Base-by-base conservation (phyloP, 306 rosid species). In the Cicer bijugum region DNA sequence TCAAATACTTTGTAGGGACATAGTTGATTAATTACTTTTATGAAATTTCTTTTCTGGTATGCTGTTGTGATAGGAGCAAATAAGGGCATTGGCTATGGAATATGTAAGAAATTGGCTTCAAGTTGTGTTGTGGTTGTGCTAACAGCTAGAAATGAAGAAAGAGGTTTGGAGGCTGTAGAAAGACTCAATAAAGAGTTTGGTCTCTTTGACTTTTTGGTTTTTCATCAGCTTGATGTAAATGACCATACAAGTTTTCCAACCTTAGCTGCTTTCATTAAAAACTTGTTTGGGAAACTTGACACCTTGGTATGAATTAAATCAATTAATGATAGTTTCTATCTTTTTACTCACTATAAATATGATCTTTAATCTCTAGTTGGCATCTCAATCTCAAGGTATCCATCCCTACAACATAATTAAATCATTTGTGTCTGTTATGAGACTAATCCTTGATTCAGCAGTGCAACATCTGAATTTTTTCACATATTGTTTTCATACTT, bases 41-140 rank as follows among this genome's bases (percentile, higher is more conserved):
- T 77, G 63, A 48, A 59, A 66, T n/a, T 17, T 77, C 0, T 38
- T 66, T 38, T 67, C 52, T 74, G 83, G 85, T 82, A 78, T 74
- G 85, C 82, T 40, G 85, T 78, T n/a, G 85, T 82, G 56, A 78
- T 80, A n/a, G 83, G 85, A 48, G 76, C 85, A 78, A 78, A 82
- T 16, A 82, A 82, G 48, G 85, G 85, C 7, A 44, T 82, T 35
- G 83, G 85, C 7, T 82, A 68, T 48, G 85, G 82, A n/a, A 63
- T 62, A 63, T 75, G 82, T 23, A 78, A 75, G 74, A 76, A 82
- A 37, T 52, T 82, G 45, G 86, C 77, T 69, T 68, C 64, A 3
- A 52, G 39, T 19, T 83, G 80, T 39, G 11, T 78, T 14, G 51
- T 75, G 63, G 85, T 82, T 53, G 63, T 79, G 48, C 45, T 83